These are phyloP conservation scores for Phytophthora fragariaefolia DNA, from an alignment of 352 stramenopile genomes.

Conservation along the genomic window DNA sequence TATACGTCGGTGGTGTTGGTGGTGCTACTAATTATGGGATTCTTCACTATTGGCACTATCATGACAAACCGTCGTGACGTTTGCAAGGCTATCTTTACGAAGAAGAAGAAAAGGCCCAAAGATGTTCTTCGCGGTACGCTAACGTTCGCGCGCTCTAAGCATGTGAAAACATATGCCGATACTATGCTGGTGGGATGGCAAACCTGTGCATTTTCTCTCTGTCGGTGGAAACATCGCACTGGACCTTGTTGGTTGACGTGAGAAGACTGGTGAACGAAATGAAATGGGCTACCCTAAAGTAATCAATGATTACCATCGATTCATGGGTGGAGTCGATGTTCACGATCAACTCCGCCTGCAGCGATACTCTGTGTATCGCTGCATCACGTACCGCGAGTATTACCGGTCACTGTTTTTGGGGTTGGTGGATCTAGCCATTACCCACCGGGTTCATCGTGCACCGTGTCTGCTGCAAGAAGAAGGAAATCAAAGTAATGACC, in stretches of 20 bases:
- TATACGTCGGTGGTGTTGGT: constrained; percentile 15
- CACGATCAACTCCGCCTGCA: constrained; percentile 19
- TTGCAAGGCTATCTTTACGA: constrained; percentile 4
- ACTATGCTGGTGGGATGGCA: constrained; percentile 12
- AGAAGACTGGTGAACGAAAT: constrained; percentile 11
- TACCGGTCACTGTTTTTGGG: constrained; percentile 23
- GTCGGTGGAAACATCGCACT: neutral
- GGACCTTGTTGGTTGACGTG: neutral
- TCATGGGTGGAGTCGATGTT: constrained; percentile 22
- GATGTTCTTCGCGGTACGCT: constrained; percentile 3
- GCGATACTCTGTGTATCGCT: constrained; percentile 16
- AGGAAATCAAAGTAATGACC: neutral
- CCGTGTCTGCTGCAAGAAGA: constrained; percentile 2
- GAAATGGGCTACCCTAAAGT: constrained; percentile 8
- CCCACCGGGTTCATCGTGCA: constrained; percentile 17
- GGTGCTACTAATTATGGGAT: neutral
- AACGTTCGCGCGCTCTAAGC: constrained; percentile 7
- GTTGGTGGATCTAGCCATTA: constrained; percentile 19
- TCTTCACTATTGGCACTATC: constrained; percentile 15
- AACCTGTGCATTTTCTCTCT: constrained; percentile 14
- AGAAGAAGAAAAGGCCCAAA: constrained; percentile 15
- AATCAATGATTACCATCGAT: constrained; percentile 15
- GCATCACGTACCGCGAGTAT: constrained; percentile 13
- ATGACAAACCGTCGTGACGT: constrained; percentile 16
- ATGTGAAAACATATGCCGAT: constrained; percentile 5